Base-by-base conservation (phyloP, 2,329 filamentous ascomycete genomes). In the Colletotrichum navitas region DNA sequence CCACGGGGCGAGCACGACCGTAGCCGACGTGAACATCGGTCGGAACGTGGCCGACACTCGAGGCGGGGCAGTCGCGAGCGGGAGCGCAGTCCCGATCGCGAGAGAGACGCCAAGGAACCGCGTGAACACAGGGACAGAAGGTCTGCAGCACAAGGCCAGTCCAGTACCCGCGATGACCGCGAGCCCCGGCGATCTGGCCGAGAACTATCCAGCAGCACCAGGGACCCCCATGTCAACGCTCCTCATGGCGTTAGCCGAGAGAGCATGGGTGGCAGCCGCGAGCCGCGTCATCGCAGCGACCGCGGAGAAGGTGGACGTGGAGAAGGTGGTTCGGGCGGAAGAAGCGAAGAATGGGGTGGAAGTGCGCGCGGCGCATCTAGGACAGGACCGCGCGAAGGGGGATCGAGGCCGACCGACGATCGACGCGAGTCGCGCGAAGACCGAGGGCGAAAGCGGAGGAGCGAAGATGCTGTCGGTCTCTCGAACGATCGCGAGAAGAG, bases 401-500 rank as follows among this genome's bases (percentile, higher is more conserved):
- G 75, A 41, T 70, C 74, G 47, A 74, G 76, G 61, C 75, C 74
- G 34, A 74, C 73, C 18, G 78, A 80, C 34, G 77, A 79, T 7
- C 77, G 78, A 56, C 77, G 79, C 7, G 79, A 80, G n/a, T 2
- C n/a, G 32, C 77, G 81, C 12, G 82, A 84, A 34, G 82, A 84
- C 49, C 78, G 78, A 4, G 77, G 79, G 41, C 78, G 81, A 73
- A 85, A 85, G 76, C 82, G 83, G 47, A 81, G 81, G 75, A 88
- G 85, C 74, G 87, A 88, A 71, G 87, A 88, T 63, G 83, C 83
- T 26, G 76, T 78, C n/a, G 81, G 75, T 26, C 71, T 80, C 73
- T 74, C 77, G 21, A 83, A 78, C 75, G 86, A 88, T 49, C 82
- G 85, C 69, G 87, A 89, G 72, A 90, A 90, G 82, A 83, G 88